Evolutionary conservation across 2,329 filamentous ascomycete species (phyloP).

Genomic region (Pleomassaria siparia): DNA sequence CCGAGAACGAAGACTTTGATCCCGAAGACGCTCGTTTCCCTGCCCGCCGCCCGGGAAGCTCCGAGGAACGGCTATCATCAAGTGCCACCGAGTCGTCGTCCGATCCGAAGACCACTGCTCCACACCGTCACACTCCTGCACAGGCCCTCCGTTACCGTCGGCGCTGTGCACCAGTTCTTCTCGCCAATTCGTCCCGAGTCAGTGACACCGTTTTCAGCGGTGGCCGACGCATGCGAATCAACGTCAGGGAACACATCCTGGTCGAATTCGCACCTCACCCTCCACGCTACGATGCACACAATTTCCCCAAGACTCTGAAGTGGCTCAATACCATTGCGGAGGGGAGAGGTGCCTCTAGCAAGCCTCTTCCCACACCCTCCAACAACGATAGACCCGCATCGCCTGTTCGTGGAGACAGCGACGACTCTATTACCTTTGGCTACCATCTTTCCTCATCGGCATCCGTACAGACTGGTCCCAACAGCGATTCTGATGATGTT

Average conservation of each 20-base stretch:
- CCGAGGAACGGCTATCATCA: slow-evolving; percentile 21
- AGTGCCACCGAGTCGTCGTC: slow-evolving; percentile 13
- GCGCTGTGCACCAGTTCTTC: slow-evolving; percentile 50
- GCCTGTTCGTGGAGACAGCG: slow-evolving; percentile 31
- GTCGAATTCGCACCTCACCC: slow-evolving; percentile 46
- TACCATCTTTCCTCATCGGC: slow-evolving; percentile 31
- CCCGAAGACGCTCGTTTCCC: slow-evolving; percentile 42
- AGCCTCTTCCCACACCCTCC: slow-evolving; percentile 6
- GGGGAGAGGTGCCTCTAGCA: not conserved
- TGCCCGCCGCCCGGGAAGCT: slow-evolving; percentile 14
- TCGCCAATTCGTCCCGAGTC: slow-evolving; percentile 47
- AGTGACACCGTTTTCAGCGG: slow-evolving; percentile 49
- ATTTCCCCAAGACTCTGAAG: slow-evolving; percentile 31
- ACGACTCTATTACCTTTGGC: slow-evolving; percentile 37
- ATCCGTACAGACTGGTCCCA: slow-evolving; percentile 18
- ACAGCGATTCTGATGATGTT: slow-evolving; percentile 19
- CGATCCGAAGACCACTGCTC: slow-evolving; percentile 37
- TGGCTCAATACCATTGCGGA: slow-evolving; percentile 3
- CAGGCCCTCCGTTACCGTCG: slow-evolving; percentile 50
- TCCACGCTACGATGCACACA: slow-evolving; percentile 48
- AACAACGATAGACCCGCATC: slow-evolving; percentile 23
- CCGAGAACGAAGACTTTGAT: slow-evolving; percentile 41
- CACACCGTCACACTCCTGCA: slow-evolving; percentile 31
- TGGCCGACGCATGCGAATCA: slow-evolving; percentile 48
- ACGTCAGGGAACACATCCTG: slow-evolving; percentile 46